phyloP scores from a whole-genome alignment of 768 basidiomycete species.

The Termitomyces sp. region DNA sequence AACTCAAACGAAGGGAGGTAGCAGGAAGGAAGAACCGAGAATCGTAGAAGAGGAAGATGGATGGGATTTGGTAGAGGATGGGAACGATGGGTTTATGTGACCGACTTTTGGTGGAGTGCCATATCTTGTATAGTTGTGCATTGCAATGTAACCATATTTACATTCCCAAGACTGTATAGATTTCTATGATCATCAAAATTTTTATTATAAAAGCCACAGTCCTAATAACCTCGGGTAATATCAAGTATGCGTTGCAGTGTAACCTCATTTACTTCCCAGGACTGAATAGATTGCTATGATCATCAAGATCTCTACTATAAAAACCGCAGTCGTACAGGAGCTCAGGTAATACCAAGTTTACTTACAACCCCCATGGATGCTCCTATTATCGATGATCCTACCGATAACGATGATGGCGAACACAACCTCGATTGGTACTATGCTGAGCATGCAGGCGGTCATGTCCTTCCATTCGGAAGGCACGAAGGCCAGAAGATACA shows the following conservation, averaged over 20 bases:
- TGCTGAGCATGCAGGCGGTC: background rate
- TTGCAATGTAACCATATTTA: too few relatives aligned
- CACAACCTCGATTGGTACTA: conserved; percentile 2
- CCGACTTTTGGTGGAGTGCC: background rate
- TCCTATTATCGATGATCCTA: background rate
- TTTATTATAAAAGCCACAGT: background rate
- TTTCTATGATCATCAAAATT: background rate
- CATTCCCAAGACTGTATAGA: background rate
- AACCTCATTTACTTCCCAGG: background rate
- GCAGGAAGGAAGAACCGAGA: conserved; percentile 6
- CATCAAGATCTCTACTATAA: background rate
- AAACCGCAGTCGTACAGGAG: background rate
- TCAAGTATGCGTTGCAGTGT: too few relatives aligned
- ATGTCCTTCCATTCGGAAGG: conserved; percentile 4
- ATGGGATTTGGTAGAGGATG: conserved; percentile 28
- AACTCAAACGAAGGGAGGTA: background rate
- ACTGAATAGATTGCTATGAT: background rate
- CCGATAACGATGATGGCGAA: background rate
- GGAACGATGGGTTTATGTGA: background rate
- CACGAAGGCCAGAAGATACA: conserved; percentile 1
- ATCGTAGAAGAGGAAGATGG: conserved; percentile 25
- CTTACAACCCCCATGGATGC: background rate
- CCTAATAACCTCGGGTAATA: too few relatives aligned
- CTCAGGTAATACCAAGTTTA: background rate
- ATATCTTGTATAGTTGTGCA: background rate